These are phyloP conservation scores for Mucor saturninus DNA, from an alignment of 371 early-diverging fungal genomes.

Conservation along the genomic window DNA sequence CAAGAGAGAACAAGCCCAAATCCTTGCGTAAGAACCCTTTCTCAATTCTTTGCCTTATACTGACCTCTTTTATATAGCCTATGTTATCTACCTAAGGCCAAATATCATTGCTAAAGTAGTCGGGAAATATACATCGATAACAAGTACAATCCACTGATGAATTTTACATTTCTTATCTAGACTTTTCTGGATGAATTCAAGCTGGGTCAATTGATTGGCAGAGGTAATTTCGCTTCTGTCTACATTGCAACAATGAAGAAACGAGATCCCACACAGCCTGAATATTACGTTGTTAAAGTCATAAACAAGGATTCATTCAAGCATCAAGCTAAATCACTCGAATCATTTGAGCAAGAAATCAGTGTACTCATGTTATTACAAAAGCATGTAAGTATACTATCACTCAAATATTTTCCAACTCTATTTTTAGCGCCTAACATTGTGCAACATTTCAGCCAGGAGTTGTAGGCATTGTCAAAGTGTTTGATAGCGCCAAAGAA, in stretches of 20 bases:
- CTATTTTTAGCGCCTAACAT: not conserved
- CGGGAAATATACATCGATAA: too few species aligned
- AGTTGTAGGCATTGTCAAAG: not conserved
- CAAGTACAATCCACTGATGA: too few species aligned
- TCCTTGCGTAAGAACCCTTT: not conserved
- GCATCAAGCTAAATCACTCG: not conserved
- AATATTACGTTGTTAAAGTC: not conserved
- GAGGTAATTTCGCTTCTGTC: too few species aligned
- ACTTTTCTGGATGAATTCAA: too few species aligned
- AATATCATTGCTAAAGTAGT: too few species aligned
- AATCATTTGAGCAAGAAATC: not conserved
- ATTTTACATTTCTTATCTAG: too few species aligned
- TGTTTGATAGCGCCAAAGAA: not conserved
- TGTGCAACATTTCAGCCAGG: not conserved
- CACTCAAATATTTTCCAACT: not conserved
- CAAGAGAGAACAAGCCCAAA: not conserved
- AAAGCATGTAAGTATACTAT: not conserved
- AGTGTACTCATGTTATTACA: not conserved
- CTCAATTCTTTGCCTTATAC: too few species aligned
- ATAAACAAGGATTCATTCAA: not conserved
- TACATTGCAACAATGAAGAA: too few species aligned
- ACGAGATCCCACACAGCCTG: too few species aligned
- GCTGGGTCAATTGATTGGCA: too few species aligned
- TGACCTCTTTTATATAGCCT: too few species aligned
- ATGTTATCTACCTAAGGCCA: too few species aligned